Evolutionary conservation across 2,329 filamentous ascomycete species (phyloP), one percentile per base, ranked within the genome.

Genomic region (Pseudocercospora musae): DNA sequence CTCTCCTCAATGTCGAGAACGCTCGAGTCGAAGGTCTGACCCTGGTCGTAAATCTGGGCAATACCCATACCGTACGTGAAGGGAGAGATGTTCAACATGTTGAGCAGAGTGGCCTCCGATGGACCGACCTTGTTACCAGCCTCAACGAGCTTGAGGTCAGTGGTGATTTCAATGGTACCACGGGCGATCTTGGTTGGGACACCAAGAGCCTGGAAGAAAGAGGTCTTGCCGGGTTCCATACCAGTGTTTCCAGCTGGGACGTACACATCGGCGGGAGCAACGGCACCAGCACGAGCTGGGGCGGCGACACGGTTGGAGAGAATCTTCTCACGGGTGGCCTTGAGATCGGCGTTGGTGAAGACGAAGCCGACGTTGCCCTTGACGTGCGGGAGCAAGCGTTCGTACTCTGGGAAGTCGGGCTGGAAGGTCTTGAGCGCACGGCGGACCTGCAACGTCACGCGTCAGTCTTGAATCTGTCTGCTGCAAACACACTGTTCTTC

Each of bases 171-270:
- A 84, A 99, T 99, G 84, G 95, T 99, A 96, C 95, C 96, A 96
- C 95, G 95, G 80, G 95, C 95, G 84, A 99, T 99, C 92, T 99
- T 99, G 88, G 95, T 99, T 79, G 95, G 95, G 80, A 99, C 92
- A 92, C 94, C 94, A 83, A 99, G 95, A 77, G 95, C 95, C 89
- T 99, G 95, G 93, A 99, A 99, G 92, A 99, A 99, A 79, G 95
- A 98, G 78, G 95, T 99, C 91, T 99, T 99, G 82, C 96, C 96
- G 79, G 95, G 96, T 83, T 99, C 95, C 95, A 99, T 99, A 85
- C 95, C 95, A 77, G 95, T 99, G 90, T 99, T 99, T 83, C 95
- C 95, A 74, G 93, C 95, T 72, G 95, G 95, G 73, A 99, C 81
- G 85, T 84, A 99, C 79, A 99, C 95, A 81, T 99, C 96, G 77